phyloP scores from a whole-genome alignment of 306 rosid species.

The Sindora glabra region DNA sequence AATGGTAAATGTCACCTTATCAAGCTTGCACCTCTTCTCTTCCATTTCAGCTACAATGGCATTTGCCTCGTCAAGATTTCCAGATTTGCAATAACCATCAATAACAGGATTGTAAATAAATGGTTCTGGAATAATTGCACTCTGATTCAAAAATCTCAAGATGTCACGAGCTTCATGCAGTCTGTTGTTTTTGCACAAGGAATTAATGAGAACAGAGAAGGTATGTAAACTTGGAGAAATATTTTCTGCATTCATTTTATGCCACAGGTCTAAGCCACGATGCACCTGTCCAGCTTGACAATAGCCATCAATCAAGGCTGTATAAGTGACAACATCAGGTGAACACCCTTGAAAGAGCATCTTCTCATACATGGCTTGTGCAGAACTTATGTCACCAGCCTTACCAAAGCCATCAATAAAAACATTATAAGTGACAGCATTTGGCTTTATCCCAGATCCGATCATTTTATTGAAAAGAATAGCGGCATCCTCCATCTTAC shows the following conservation, averaged over 20 bases:
- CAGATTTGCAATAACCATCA: too few species aligned
- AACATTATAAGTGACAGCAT: too few species aligned
- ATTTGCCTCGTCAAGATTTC: conserved; percentile 51
- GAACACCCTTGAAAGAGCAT: conserved; percentile 33
- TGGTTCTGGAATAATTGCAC: conserved; percentile 24
- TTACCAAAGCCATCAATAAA: too few species aligned
- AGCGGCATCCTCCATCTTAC: conserved; percentile 37
- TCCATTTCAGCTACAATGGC: conserved; percentile 42
- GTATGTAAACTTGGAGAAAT: conserved; percentile 41
- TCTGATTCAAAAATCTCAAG: conserved; percentile 23
- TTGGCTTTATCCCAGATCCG: too few species aligned
- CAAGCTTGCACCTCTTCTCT: conserved; percentile 38
- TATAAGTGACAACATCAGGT: conserved; percentile 42
- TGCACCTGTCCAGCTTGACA: conserved; percentile 34
- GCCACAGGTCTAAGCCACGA: conserved; percentile 38
- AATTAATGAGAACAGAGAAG: conserved; percentile 38
- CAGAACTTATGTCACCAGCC: conserved; percentile 33
- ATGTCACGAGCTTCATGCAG: conserved; percentile 33
- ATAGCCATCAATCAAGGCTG: conserved; percentile 32
- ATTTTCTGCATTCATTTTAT: conserved; percentile 33
- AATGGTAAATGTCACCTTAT: conserved; percentile 49
- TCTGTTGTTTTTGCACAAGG: conserved; percentile 41
- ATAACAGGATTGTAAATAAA: conserved; percentile 59
- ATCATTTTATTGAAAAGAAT: conserved; percentile 37
- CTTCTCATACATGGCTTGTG: conserved; percentile 27